phyloP scores from a whole-genome alignment of 1,284 basidiomycete genomes.

The Pyrrhoderma noxium region DNA sequence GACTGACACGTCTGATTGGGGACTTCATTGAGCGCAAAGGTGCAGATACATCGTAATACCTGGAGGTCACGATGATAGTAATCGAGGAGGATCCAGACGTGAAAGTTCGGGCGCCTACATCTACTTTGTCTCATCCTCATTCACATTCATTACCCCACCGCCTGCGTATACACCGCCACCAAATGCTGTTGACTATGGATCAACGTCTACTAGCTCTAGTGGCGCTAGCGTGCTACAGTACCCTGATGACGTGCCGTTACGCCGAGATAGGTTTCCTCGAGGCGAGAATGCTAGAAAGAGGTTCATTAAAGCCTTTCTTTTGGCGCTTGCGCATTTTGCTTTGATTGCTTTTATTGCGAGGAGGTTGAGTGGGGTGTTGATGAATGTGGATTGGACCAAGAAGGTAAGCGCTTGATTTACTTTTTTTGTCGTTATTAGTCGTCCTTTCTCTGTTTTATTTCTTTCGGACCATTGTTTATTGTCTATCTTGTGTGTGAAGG shows the following conservation, averaged over 20 bases:
- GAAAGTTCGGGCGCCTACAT: neutral
- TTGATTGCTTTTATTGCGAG: slow-evolving; percentile 2
- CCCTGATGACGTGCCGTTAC: slow-evolving; percentile 5
- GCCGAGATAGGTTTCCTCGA: neutral
- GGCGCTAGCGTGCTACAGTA: slow-evolving; percentile 2
- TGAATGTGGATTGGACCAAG: too few relatives aligned
- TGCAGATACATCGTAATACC: neutral
- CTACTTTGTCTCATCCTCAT: neutral
- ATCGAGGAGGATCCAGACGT: slow-evolving; percentile 9
- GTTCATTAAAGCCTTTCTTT: slow-evolving; percentile 5
- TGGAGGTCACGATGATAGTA: slow-evolving; percentile 5
- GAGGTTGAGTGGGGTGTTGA: too few relatives aligned
- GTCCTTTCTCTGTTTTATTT: too few relatives aligned
- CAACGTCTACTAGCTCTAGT: neutral
- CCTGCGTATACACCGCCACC: slow-evolving; percentile 5
- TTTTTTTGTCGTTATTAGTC: too few relatives aligned
- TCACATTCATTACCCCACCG: neutral
- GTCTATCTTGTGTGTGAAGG: too few relatives aligned
- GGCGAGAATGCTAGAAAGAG: slow-evolving; percentile 10
- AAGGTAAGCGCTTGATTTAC: too few relatives aligned
- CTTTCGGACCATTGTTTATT: too few relatives aligned
- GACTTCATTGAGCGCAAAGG: too few relatives aligned
- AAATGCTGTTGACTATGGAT: slow-evolving; percentile 7
- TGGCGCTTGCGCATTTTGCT: slow-evolving; percentile 7
- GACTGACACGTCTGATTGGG: neutral